A percentile compares a stretch with the other conserved stretches of the same genome.
Conservation (phyloP, 1,284 basidiomycete species). For the Cerioporus squamosus region DNA sequence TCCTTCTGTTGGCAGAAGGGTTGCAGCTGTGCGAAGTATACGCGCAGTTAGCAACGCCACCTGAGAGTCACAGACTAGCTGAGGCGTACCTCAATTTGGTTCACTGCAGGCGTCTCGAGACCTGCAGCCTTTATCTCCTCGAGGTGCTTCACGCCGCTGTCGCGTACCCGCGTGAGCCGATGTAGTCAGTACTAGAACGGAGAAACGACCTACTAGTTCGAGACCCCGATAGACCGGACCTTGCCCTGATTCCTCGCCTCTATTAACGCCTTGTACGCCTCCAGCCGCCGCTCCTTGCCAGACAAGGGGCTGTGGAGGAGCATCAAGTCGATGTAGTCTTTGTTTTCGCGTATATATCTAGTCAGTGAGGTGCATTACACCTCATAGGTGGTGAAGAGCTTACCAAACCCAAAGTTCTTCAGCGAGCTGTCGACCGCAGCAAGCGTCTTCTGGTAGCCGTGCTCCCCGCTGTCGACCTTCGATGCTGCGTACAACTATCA, state of each 20-base stretch:
- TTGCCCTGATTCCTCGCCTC: constrained; percentile 54
- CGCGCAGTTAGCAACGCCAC: not conserved
- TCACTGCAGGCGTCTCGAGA: constrained; percentile 70
- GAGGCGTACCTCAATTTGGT: constrained; percentile 75
- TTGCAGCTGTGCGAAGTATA: constrained; percentile 57
- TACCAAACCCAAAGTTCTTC: constrained; percentile 26
- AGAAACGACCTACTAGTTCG: constrained; percentile 54
- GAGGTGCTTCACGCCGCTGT: constrained; percentile 62
- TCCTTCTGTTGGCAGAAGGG: constrained; percentile 83
- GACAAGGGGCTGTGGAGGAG: constrained; percentile 58
- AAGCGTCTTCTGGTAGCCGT: constrained; percentile 28
- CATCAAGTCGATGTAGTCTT: constrained; percentile 61
- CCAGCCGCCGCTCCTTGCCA: constrained; percentile 46
- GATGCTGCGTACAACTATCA: constrained; percentile 22
- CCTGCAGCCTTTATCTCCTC: constrained; percentile 71
- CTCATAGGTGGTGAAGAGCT: not conserved
- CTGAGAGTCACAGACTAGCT: not conserved
- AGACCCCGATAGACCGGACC: constrained; percentile 60
- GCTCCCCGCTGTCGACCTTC: constrained; percentile 27
- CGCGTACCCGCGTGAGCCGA: constrained; percentile 36
- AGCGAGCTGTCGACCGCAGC: constrained; percentile 27
- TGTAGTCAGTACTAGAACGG: not conserved
- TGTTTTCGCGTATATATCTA: not conserved
- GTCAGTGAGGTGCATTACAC: constrained; percentile 10
- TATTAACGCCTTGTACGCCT: constrained; percentile 48